Base-by-base conservation (phyloP, 2,329 filamentous ascomycete species). In the Fusarium longipes region DNA sequence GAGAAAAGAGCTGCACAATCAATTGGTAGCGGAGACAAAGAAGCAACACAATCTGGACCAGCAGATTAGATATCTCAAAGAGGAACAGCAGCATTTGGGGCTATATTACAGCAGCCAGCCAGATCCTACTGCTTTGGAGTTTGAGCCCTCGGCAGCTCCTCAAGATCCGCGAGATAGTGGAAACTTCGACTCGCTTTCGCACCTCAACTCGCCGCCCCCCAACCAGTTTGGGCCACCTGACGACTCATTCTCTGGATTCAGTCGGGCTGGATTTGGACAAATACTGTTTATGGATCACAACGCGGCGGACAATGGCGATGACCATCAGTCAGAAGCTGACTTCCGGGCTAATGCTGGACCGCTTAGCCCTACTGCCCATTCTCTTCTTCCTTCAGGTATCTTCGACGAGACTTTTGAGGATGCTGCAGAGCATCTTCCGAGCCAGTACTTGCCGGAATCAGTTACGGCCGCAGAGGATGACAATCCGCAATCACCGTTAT, bases 281-380 rank as follows among this genome's bases (percentile, higher is more conserved):
- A 82, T 82, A 2, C 83, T 86, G 9, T 89, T 84, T 48, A 82
- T 86, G 76, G 82, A 84, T 12, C 60, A 63, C 45, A 76, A 82
- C 39, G 78, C 81, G 2, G 72, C 78, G 5, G 82, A 83, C 38
- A 70, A 73, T 22, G 61, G 65, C 11, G 70, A 80, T 63, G 70
- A 82, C 64, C 71, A 76, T 11, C 82, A 89, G 54, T 87, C 86
- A 8, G 89, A 91, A 30, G 84, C 87, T 3, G 89, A 91, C 18
- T 79, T 90, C 6, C 86, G 87, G 58, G 83, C 83, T 5, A 85
- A 83, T 18, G 88, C 87, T 27, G 91, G 90, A 3, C 91, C 91
- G 1, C 86, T 95, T 75, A 94, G 91, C 71, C 92, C 92, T 3
- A 91, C 91, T 6, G 92, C 92, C 3, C 89, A 91, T 27, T 86